Base-by-base conservation (phyloP, 192 early-diverging fungal species). In the Linnemannia zychae region DNA sequence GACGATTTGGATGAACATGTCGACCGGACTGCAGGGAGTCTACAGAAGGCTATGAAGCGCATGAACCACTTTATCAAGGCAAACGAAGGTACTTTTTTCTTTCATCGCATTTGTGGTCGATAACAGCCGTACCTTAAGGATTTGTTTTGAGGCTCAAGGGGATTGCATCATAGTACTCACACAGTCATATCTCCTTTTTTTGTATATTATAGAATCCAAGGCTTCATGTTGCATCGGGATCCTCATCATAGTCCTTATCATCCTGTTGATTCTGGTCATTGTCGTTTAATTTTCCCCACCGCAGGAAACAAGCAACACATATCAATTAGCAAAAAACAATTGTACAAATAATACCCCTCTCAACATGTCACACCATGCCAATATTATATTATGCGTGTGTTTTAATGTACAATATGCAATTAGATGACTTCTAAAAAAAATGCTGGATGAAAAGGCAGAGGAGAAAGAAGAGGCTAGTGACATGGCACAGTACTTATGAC, bases 61-160 rank as follows among this genome's bases (percentile, higher is more conserved):
- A 88, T 93, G 57, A 84, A 83, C 65, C 76, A 88, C 69, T 88
- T 93, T 72, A 82, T 93, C 57, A 89, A 89, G 68, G 83, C 88
- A 67, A 90, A 93, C 80, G 92, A 93, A 88, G 92, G 91, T 90
- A 80, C n/a, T 44, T n/a, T n/a, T n/a, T n/a, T n/a, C n/a, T n/a
- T 44, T 44, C 40, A 44, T 44, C 9, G 9, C 9, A 44, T 44
- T 9, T 44, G 40, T 44, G 40, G 40, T 48, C 4, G 33, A 33
- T 9, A 48, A 20, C 47, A n/a, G 3, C 18, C 12, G 6, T 63
- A 74, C 18, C n/a, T 44, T 60, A n/a, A 22, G 18, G 34, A 4
- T 52, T 7, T 36, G 22, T 22, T 53, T 17, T 3, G 22, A 20
- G 52, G 7, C 2, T 3, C 28, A n/a, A n/a, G n/a, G n/a, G n/a